These are phyloP conservation scores for Eleusine indica DNA, from an alignment of 176 grass and related monocot genomes.

Conservation along the genomic window DNA sequence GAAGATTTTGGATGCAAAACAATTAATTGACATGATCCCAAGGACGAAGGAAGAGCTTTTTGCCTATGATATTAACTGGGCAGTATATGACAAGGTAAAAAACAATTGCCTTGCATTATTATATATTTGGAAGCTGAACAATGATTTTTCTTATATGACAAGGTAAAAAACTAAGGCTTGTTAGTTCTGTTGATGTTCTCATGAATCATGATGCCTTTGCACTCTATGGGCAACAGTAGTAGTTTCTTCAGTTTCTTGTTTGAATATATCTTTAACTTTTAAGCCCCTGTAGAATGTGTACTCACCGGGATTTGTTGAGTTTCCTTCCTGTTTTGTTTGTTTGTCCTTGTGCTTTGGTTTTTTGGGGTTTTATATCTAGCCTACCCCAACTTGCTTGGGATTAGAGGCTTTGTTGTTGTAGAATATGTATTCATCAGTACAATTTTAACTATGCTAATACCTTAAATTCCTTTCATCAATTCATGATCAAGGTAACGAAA, in stretches of 20 bases:
- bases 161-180: background rate
- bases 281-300: background rate
- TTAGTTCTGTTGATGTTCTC: constrained; percentile 12
- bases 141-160: background rate
- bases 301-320: too few relatives aligned
- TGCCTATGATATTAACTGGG: constrained; percentile 93
- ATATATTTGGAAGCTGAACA: constrained; percentile 10
- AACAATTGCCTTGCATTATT: constrained; percentile 33
- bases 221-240: background rate
- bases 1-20: constrained; percentile 94
- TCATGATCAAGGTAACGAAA: background rate
- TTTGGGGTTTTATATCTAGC: too few relatives aligned
- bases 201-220: background rate
- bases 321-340: too few relatives aligned
- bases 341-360: too few relatives aligned
- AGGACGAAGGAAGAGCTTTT: constrained; percentile 98
- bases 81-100: constrained; percentile 92
- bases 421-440: too few relatives aligned
- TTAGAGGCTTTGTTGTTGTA: too few relatives aligned
- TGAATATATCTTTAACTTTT: background rate
- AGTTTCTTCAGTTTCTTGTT: background rate
- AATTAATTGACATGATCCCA: constrained; percentile 99
- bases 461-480: too few relatives aligned
- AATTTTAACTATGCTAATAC: background rate
- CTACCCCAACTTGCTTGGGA: too few relatives aligned